Base-by-base conservation (phyloP, 192 early-diverging fungal genomes). In the Nowakowskiella sp. region DNA sequence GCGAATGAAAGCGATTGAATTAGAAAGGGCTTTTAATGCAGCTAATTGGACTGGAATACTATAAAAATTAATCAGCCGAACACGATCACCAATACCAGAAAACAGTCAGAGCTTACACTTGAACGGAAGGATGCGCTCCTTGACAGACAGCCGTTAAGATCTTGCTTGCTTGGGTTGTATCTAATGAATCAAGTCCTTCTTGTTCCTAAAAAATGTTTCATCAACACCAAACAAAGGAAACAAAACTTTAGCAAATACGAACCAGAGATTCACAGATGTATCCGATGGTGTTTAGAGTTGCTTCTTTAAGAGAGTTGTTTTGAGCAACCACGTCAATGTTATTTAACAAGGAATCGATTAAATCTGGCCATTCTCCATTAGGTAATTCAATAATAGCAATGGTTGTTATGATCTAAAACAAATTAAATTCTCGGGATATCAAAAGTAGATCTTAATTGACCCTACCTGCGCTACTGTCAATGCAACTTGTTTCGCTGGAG, bases 321-420 rank as follows among this genome's bases (percentile, higher is more conserved):
- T 80, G 72, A 8, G 85, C 67, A 31, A 61, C 46, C 13, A 73
- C 70, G 43, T 62, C 72, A 10, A 94, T 70, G 55, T 87, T 91
- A 9, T 86, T 71, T 28, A 96, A 68, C 63, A 99, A 75, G 30
- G 67, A 70, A 29, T 66, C 66, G 62, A 99, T 94, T 42, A 95
- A 67, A 44, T 94, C 90, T 22, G 68, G 68, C 96, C 96, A 99
- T 64, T 85, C 72, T 2, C 77, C 65, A 31, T 66, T 61, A n/a
- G 93, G 92, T 47, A 99, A 74, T 62, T 99, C 96, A 27, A 96
- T 88, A 49, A 81, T 85, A 10, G 87, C 89, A 63, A 99, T 90
- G 34, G 92, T 93, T 34, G 92, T 78, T 60, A 96, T 76, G 36
- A 86, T 76, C 81, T 88, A 61, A 13, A 52, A 9, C 3, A n/a